Base-by-base conservation (phyloP, 179 eudicot species). In the Beta macrorhiza region DNA sequence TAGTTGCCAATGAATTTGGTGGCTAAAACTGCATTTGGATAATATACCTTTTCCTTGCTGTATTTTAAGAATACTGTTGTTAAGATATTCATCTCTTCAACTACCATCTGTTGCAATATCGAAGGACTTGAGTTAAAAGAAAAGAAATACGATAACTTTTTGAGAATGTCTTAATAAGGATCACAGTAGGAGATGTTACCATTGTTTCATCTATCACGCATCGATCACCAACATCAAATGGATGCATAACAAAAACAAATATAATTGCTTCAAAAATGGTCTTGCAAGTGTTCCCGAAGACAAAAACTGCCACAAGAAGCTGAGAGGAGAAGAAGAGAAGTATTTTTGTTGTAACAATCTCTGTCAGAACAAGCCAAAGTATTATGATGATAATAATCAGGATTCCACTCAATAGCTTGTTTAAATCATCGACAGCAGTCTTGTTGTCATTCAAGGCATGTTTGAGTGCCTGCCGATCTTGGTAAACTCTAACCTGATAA, bases 371-470 rank as follows among this genome's bases (percentile, higher is more conserved):
- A 65, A 86, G 79, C 85, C 82, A 81, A 16, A 83, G 29, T 49
- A 86, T 55, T 22, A 74, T 72, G 29, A 74, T 14, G 3, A 82
- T 32, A 15, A 84, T 47, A 10, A 71, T 29, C 20, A 80, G 76
- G 80, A 91, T 82, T 63, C 72, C 86, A 0, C 86, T 79, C 55
- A 90, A 82, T 45, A 93, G 83, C 76, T 82, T 89, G 88, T 89
- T 87, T 75, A 93, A 78, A 76, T 91, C 91, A 72, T 87, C 87
- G 16, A 93, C 92, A 42, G 92, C 97, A 62, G 97, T 93, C 81
- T 91, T 91, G 80, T 92, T 91, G 87, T 93, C 97, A 75, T 85
- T 90, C 70, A 93, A 84, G 84, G 95, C 92, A 85, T 93, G 93
- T 45, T 88, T 90, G 52, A 93, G 87, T 42, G 91, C 88, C 83